Conservation (phyloP, 2,329 filamentous ascomycete species). For the Stagonosporopsis cucurbitacearum region DNA sequence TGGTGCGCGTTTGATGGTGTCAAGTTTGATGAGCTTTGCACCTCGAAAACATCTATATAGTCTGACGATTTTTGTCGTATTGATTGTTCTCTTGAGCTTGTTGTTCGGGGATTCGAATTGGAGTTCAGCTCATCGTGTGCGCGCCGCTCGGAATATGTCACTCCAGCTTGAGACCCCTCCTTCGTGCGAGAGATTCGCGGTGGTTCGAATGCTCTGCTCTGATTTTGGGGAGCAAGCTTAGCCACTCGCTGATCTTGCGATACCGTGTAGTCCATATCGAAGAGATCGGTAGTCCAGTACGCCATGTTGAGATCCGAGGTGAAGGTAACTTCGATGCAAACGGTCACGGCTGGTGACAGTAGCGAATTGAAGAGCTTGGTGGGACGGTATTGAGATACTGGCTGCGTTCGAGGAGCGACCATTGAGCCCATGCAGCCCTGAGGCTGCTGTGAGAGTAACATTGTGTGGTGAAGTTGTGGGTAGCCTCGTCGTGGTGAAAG, state of each 20-base stretch:
- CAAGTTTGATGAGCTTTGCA: not conserved
- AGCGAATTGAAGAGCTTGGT: conserved; percentile 5
- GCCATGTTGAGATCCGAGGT: not conserved
- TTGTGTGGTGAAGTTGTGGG: not conserved
- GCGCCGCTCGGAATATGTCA: not conserved
- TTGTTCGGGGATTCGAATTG: not conserved
- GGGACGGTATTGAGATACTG: not conserved
- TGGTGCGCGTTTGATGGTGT: not conserved
- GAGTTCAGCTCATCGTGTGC: not conserved
- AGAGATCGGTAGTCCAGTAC: not conserved
- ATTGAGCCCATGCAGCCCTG: not conserved
- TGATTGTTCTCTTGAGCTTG: not conserved
- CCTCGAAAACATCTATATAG: conserved; percentile 1
- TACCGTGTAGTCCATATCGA: not conserved
- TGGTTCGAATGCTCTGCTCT: not conserved
- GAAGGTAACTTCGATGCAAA: not conserved
- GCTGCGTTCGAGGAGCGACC: not conserved
- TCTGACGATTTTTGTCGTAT: not conserved
- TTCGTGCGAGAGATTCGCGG: not conserved
- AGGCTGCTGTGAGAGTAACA: conserved; percentile 10
- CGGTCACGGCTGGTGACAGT: not conserved
- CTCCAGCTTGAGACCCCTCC: not conserved
- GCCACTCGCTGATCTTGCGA: not conserved
- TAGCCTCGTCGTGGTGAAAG: not conserved
- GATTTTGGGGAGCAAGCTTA: not conserved